Base-by-base conservation (phyloP, 805 yeast genomes). In the Debaryomyces castellii region DNA sequence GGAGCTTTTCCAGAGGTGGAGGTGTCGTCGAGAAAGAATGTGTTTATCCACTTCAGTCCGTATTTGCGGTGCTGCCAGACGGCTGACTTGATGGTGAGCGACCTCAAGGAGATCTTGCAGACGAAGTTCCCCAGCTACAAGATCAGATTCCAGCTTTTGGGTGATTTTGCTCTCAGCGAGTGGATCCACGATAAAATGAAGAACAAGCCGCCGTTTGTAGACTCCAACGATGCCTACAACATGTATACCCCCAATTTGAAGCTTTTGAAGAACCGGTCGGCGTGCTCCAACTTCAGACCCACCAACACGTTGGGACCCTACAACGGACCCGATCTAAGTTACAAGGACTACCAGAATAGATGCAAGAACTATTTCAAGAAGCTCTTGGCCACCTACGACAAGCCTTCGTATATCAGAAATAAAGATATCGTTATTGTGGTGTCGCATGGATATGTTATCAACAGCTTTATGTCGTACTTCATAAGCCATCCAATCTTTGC, bases 161-260 rank as follows among this genome's bases (percentile, higher is more conserved):
- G 76, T 9, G 77, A 72, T 51, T 72, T 72, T 62, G 77, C 76
- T 10, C 53, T 72, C 14, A 63, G 71, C 37, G 77, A 72, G 49
- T 72, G 77, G 77, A 60, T 72, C 51, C 77, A 72, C 47, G 76
- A 72, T 40, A 62, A 63, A 30, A 71, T 71, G 76, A 57, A 52
- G 43, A 60, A 68, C 41, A 65, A 70, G 49, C 75, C 76, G 9
- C 76, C 76, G 4, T 69, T 67, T 48, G 47, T 53, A 32, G 77
- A 72, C 55, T 66, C 73, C 43, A 67, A 69, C 43, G 76, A 72
- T 52, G 77, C 76, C 3, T 72, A 72, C 53, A 67, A 69, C 46
- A 68, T 72, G 74, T 72, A 70, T 46, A 71, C 74, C 5, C 75
- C 76, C 33, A 72, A 72, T 52, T 51, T 72, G 44, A 70, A 66